A percentile compares a stretch with the other conserved stretches of the same genome.
Evolutionary conservation across 2,329 filamentous ascomycete genomes (phyloP).

Genomic region (Fusarium poae): DNA sequence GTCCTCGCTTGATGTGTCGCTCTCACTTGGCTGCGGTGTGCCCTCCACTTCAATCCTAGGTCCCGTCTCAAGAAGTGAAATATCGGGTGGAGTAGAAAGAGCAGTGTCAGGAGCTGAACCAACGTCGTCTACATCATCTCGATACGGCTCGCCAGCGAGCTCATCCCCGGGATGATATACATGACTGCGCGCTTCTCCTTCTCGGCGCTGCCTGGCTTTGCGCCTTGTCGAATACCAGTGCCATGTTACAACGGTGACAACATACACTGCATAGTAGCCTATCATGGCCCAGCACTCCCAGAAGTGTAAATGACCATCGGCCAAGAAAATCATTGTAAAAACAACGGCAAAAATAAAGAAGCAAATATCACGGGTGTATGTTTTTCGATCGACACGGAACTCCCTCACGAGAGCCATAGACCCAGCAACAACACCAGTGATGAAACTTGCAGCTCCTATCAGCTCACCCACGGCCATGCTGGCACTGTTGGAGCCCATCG

Average conservation of each 20-base stretch:
- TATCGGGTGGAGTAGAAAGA: conserved; percentile 51
- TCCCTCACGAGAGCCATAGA: conserved; percentile 98
- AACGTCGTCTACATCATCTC: conserved; percentile 65
- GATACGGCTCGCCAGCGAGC: conserved; percentile 70
- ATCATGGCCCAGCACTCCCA: conserved; percentile 97
- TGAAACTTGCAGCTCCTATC: conserved; percentile 94
- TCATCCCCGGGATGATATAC: conserved; percentile 72
- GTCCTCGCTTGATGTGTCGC: conserved; percentile 64
- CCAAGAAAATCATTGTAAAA: conserved; percentile 89
- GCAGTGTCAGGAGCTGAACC: conserved; percentile 38
- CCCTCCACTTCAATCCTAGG: conserved; percentile 63
- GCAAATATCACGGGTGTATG: conserved; percentile 89
- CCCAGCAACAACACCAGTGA: conserved; percentile 94
- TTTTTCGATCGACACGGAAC: conserved; percentile 89
- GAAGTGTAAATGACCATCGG: conserved; percentile 83
- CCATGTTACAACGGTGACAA: conserved; percentile 88
- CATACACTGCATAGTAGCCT: conserved; percentile 90
- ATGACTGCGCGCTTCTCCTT: conserved; percentile 80
- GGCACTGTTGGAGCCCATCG: conserved; percentile 97
- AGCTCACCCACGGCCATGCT: conserved; percentile 96
- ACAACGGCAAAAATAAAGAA: conserved; percentile 91
- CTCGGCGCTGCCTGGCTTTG: conserved; percentile 71
- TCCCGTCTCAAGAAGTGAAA: conserved; percentile 60
- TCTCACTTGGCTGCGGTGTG: conserved; percentile 56
- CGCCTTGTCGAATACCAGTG: conserved; percentile 84